Conservation (phyloP, 2,329 filamentous ascomycete genomes). For the Paecilomyces niveus region DNA sequence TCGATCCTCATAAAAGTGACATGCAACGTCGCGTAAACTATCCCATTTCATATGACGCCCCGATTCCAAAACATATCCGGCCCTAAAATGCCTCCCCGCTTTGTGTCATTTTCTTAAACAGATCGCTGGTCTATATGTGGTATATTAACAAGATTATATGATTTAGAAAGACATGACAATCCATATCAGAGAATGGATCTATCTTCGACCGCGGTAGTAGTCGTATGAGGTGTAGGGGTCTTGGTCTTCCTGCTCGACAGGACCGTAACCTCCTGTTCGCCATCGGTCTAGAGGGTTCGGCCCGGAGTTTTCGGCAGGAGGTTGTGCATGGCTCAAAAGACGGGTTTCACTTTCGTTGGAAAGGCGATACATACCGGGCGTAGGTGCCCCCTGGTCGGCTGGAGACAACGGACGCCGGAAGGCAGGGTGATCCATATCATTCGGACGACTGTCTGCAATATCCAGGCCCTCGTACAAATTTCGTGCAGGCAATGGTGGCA, state of each 20-base stretch:
- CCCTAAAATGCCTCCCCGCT: background rate
- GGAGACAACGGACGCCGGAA: slow-evolving; percentile 26
- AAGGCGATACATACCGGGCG: slow-evolving; percentile 24
- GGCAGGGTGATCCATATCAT: slow-evolving; percentile 26
- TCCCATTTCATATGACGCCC: background rate
- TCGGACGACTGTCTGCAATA: slow-evolving; percentile 10
- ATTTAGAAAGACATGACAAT: background rate
- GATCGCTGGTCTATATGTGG: background rate
- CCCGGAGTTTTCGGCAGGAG: slow-evolving; percentile 9
- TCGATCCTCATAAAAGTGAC: background rate
- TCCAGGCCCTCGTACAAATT: slow-evolving; percentile 20
- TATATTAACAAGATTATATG: background rate
- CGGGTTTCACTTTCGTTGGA: slow-evolving; percentile 33
- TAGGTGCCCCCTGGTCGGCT: slow-evolving; percentile 12
- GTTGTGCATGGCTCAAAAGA: slow-evolving; percentile 26
- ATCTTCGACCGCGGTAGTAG: slow-evolving; percentile 19
- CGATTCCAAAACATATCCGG: background rate
- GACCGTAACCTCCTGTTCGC: slow-evolving; percentile 30
- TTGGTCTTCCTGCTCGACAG: slow-evolving; percentile 26
- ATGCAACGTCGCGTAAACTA: background rate
- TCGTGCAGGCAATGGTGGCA: slow-evolving; percentile 11
- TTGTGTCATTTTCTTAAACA: background rate
- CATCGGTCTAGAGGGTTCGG: slow-evolving; percentile 23
- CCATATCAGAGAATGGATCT: background rate
- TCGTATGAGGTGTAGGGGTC: slow-evolving; percentile 26